Conservation (phyloP, 2,329 filamentous ascomycete genomes). For the Nemania serpens region DNA sequence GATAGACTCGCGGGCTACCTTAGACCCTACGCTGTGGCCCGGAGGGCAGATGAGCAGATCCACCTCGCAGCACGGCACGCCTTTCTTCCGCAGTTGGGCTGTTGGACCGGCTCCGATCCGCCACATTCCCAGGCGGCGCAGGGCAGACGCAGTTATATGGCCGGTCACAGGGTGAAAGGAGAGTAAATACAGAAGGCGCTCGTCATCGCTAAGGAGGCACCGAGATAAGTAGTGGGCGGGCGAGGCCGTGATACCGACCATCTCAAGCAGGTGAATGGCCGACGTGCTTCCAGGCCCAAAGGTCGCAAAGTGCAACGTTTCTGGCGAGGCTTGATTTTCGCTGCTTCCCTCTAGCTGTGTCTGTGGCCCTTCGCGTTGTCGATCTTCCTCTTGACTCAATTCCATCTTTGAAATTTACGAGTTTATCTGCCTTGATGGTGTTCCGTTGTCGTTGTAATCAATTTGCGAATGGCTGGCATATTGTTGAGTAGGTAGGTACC, state of each 20-base stretch:
- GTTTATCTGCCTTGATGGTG: too few species aligned
- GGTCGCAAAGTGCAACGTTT: neutral
- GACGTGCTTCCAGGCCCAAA: neutral
- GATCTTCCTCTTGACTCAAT: too few species aligned
- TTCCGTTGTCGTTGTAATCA: too few species aligned
- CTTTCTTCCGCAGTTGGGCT: neutral
- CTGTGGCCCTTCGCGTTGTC: too few species aligned
- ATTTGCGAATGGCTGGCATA: too few species aligned
- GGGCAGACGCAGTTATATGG: too few species aligned
- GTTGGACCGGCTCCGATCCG: neutral
- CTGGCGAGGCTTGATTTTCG: neutral
- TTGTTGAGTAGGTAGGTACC: too few species aligned
- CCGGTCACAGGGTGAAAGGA: neutral
- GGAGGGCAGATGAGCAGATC: neutral
- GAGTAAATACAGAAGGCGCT: neutral
- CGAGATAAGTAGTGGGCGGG: neutral
- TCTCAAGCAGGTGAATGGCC: neutral
- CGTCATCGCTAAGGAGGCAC: neutral
- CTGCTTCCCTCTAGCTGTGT: too few species aligned
- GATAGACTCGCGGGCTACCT: neutral
- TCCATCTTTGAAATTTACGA: too few species aligned
- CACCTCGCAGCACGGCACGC: neutral
- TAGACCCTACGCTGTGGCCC: neutral
- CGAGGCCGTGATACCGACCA: neutral
- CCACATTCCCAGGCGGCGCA: neutral